Evolutionary conservation across 345 rosid genomes (phyloP).

Genomic region (Melaleuca alternifolia): DNA sequence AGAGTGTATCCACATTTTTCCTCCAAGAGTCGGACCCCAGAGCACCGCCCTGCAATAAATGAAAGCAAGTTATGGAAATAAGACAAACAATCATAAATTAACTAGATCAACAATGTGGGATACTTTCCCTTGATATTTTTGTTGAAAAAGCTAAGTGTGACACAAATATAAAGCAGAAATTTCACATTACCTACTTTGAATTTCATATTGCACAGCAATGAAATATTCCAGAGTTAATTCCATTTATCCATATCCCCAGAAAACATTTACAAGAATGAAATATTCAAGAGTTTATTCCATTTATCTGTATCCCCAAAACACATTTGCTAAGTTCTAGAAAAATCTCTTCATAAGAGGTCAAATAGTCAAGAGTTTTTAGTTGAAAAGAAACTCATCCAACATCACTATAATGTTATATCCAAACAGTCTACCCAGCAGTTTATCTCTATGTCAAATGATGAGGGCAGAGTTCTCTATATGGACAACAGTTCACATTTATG

Average conservation of each 20-base stretch:
- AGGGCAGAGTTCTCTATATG: background rate
- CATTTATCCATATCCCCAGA: background rate
- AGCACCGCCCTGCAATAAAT: conserved; percentile 50
- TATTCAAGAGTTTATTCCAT: background rate
- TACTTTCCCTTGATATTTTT: background rate
- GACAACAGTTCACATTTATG: background rate
- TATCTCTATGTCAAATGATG: background rate
- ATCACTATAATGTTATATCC: background rate
- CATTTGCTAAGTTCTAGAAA: background rate
- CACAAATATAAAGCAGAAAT: background rate
- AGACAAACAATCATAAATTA: background rate
- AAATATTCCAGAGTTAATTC: background rate
- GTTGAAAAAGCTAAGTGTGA: background rate
- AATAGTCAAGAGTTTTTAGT: background rate
- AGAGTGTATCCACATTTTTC: conserved; percentile 42
- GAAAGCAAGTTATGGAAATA: background rate
- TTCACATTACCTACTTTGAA: background rate
- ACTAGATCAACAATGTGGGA: background rate
- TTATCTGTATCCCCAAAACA: background rate
- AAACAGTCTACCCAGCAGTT: background rate
- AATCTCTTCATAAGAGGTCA: background rate
- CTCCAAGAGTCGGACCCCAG: conserved; percentile 61
- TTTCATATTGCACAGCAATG: background rate
- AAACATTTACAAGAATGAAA: background rate
- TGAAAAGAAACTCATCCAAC: background rate